A percentile compares a stretch with the other conserved stretches of the same genome.
These are phyloP conservation scores for Metschnikowia dekortorum DNA, from an alignment of 805 yeast species.

Conservation along the genomic window DNA sequence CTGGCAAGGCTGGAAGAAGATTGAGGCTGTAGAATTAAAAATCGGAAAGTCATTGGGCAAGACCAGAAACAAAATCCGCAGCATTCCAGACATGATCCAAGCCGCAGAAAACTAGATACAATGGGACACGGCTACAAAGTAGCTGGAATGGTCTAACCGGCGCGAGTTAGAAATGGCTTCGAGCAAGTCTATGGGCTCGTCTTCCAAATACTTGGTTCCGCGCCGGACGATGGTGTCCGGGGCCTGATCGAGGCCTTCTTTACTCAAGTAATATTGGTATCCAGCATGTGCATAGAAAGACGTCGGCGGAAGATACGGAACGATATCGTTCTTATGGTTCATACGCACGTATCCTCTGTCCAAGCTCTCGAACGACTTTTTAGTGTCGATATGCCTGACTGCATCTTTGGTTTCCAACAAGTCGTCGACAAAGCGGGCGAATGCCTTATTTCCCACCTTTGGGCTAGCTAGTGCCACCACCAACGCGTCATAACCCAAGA, in stretches of 20 bases:
- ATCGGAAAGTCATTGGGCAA: constrained; percentile 49
- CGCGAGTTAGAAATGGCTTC: constrained; percentile 13
- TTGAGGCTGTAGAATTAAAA: constrained; percentile 50
- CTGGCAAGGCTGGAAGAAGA: constrained; percentile 66
- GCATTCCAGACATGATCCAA: constrained; percentile 46
- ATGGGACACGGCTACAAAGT: constrained; percentile 14
- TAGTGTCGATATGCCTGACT: constrained; percentile 15
- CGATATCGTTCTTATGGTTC: constrained; percentile 52
- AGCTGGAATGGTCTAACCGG: constrained; percentile 15
- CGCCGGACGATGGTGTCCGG: constrained; percentile 13
- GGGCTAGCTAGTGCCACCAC: constrained; percentile 64
- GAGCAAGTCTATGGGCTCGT: constrained; percentile 8
- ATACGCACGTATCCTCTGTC: constrained; percentile 43
- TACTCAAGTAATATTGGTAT: constrained; percentile 35
- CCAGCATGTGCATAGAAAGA: constrained; percentile 46
- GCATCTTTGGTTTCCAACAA: constrained; percentile 39
- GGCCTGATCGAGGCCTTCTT: constrained; percentile 14
- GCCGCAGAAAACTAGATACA: constrained; percentile 6
- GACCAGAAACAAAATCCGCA: constrained; percentile 53
- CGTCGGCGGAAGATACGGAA: constrained; percentile 58
- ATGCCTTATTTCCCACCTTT: constrained; percentile 51
- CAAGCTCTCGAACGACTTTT: constrained; percentile 17
- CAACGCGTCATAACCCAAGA: constrained; percentile 50
- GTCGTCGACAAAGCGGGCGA: constrained; percentile 50
- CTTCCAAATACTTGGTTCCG: constrained; percentile 12